A percentile compares a stretch with the other conserved stretches of the same genome.
These are phyloP conservation scores for Alnus glutinosa DNA, from an alignment of 306 rosid species.

Conservation along the genomic window DNA sequence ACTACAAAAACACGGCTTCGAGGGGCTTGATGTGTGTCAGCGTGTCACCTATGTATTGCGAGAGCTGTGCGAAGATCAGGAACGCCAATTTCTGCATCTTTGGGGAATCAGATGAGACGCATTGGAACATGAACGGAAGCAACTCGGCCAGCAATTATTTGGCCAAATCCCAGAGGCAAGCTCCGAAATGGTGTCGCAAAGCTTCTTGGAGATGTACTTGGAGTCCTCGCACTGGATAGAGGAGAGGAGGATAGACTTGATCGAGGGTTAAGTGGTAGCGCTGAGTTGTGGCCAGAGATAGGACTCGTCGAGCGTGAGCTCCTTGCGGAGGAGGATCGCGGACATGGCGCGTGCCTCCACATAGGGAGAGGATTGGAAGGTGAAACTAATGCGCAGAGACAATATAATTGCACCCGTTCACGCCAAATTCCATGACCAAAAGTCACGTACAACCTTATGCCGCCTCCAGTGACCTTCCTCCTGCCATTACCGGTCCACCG, in stretches of 20 bases:
- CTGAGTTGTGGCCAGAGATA: conserved; percentile 85
- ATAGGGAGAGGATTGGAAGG: conserved; percentile 70
- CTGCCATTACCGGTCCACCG: too few species aligned
- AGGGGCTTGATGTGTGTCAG: conserved; percentile 75
- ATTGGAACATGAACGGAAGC: conserved; percentile 85
- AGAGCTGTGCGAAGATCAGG: conserved; percentile 81
- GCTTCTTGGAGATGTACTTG: conserved; percentile 78
- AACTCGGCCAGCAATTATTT: conserved; percentile 83
- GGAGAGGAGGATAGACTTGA: conserved; percentile 71
- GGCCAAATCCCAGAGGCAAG: conserved; percentile 90
- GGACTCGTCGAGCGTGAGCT: conserved; percentile 86
- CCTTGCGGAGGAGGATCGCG: conserved; percentile 92
- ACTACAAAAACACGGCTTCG: conserved; percentile 74
- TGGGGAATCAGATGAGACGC: conserved; percentile 79
- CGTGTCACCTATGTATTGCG: conserved; percentile 87
- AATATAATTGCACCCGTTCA: too few species aligned
- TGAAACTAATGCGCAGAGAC: conserved; percentile 18
- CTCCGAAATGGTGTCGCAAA: conserved; percentile 87
- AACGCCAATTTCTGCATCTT: conserved; percentile 86
- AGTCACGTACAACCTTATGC: too few species aligned
- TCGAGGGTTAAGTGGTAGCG: conserved; percentile 55
- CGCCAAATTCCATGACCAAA: too few species aligned
- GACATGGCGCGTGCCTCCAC: conserved; percentile 92
- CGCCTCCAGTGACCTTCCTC: too few species aligned
- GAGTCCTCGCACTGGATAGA: conserved; percentile 69